phyloP scores from a whole-genome alignment of 495 filamentous ascomycete genomes.

The Lasiosphaeriaceae sp. region DNA sequence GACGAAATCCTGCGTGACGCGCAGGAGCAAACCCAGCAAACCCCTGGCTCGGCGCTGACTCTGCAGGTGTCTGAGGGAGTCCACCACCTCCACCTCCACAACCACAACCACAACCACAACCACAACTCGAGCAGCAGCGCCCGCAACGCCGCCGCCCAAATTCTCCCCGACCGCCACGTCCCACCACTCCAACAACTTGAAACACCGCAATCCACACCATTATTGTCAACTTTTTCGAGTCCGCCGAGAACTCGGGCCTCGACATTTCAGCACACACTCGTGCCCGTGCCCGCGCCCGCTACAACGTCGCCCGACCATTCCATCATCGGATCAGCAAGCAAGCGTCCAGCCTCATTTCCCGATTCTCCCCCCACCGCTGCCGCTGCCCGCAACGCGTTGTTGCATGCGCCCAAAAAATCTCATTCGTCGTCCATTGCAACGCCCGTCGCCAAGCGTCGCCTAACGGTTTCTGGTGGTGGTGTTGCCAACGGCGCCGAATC shows the following conservation, averaged over 20 bases:
- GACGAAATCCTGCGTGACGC: constrained; percentile 19
- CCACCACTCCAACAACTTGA: constrained; percentile 20
- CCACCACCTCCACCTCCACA: constrained; percentile 23
- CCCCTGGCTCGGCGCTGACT: constrained; percentile 17
- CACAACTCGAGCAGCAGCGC: neutral
- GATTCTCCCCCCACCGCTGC: constrained; percentile 23
- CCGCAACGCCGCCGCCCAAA: constrained; percentile 7
- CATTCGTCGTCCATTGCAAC: constrained; percentile 21
- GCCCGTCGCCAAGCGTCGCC: constrained; percentile 20
- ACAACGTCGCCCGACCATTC: constrained; percentile 18
- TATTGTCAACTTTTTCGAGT: constrained; percentile 7
- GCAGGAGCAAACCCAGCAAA: constrained; percentile 27
- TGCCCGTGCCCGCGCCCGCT: neutral
- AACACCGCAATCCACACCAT: constrained; percentile 17
- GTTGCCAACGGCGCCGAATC: constrained; percentile 9
- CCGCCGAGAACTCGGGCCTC: constrained; percentile 35
- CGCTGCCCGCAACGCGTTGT: constrained; percentile 13
- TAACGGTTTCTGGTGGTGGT: constrained; percentile 17
- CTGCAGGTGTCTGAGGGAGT: constrained; percentile 9
- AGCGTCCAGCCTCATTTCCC: constrained; percentile 40
- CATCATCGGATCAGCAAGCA: constrained; percentile 13
- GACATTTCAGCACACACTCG: constrained; percentile 26
- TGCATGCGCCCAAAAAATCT: constrained; percentile 13
- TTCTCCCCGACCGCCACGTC: constrained; percentile 4
- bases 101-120: constrained; percentile 16